Conservation (phyloP, 2,329 filamentous ascomycete genomes). For the Ilyonectria robusta region DNA sequence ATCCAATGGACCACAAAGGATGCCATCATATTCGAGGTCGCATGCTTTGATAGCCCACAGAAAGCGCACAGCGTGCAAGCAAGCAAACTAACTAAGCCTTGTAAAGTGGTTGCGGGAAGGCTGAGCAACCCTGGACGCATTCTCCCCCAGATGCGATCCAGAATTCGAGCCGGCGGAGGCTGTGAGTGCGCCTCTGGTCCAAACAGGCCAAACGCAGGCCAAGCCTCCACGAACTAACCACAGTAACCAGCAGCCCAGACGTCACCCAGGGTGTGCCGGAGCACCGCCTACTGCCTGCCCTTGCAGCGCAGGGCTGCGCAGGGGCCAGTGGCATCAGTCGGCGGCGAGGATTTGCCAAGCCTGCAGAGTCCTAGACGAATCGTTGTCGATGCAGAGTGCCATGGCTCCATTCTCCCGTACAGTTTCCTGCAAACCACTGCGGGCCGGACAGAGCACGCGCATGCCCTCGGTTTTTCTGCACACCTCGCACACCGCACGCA, state of each 20-base stretch:
- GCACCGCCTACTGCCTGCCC: conserved; percentile 21
- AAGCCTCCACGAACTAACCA: conserved; percentile 42
- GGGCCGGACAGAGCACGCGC: conserved; percentile 34
- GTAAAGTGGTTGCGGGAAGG: conserved; percentile 35
- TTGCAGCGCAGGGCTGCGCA: conserved; percentile 26
- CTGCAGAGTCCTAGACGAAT: conserved; percentile 28
- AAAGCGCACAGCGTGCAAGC: conserved; percentile 19
- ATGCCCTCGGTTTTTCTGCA: conserved; percentile 26
- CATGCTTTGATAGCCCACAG: background rate
- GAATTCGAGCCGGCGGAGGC: conserved; percentile 38
- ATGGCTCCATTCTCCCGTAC: conserved; percentile 4
- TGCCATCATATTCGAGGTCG: conserved; percentile 9
- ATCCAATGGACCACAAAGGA: conserved; percentile 43
- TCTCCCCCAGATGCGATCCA: conserved; percentile 17
- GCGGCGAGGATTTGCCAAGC: conserved; percentile 14
- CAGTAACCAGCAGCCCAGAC: conserved; percentile 22
- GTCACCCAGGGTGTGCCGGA: conserved; percentile 4
- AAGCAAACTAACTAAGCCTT: conserved; percentile 16
- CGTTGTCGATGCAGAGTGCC: background rate
- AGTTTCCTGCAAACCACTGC: conserved; percentile 39
- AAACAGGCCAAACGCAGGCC: conserved; percentile 21
- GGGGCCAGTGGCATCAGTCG: background rate
- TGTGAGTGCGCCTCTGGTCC: conserved; percentile 33
- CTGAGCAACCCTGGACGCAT: conserved; percentile 30
- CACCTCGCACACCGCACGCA: conserved; percentile 8